These are phyloP conservation scores for Gossypium aridum DNA, from an alignment of 441 rosid species.

Conservation along the genomic window DNA sequence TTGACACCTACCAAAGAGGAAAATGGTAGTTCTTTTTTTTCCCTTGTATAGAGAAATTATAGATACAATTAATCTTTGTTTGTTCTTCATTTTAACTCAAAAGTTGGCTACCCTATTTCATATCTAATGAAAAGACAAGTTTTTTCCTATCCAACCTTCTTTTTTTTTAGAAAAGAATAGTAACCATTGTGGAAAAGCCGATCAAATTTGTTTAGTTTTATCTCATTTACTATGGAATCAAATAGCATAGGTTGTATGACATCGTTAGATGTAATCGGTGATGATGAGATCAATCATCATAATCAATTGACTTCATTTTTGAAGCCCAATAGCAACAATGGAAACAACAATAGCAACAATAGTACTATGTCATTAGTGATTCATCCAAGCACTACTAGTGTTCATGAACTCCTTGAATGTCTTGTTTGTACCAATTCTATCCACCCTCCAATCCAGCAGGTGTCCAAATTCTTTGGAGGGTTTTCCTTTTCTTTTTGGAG, in stretches of 20 bases:
- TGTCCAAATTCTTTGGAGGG: neutral
- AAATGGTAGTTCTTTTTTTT: constrained; percentile 4
- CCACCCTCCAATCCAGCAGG: too few species aligned
- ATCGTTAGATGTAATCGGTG: constrained; percentile 23
- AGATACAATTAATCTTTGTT: neutral
- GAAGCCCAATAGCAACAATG: constrained; percentile 39
- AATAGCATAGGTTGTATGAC: constrained; percentile 49
- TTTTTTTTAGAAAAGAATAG: neutral
- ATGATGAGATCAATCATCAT: constrained; percentile 78
- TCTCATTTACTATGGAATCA: constrained; percentile 44
- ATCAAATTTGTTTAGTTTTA: too few species aligned
- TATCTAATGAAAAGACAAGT: neutral
- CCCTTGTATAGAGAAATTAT: neutral
- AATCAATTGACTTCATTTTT: constrained; percentile 45
- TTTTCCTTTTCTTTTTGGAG: neutral
- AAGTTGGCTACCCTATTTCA: neutral
- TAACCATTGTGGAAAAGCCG: constrained; percentile 10
- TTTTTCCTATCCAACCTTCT: too few species aligned
- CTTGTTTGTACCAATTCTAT: too few species aligned
- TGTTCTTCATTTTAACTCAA: neutral
- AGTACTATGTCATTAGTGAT: constrained; percentile 30
- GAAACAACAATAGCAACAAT: constrained; percentile 20
- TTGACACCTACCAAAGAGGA: constrained; percentile 20
- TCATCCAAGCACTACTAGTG: constrained; percentile 14
- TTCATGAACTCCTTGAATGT: too few species aligned